Base-by-base conservation (phyloP, 1,284 basidiomycete genomes). In the Stereum hirsutum region DNA sequence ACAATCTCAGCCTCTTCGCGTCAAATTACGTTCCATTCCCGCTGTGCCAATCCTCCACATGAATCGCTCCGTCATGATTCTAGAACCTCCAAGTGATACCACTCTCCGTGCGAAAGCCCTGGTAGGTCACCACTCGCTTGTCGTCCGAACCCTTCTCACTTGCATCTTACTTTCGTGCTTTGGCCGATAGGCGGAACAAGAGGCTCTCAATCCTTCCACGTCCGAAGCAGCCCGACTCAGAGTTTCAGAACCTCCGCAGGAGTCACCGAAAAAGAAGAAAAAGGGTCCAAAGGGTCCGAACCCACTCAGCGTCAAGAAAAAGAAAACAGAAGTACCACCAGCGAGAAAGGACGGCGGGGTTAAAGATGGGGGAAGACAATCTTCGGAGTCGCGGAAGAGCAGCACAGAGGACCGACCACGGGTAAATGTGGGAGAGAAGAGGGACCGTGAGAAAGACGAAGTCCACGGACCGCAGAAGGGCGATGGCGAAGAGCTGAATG, bases 221-320 rank as follows among this genome's bases (percentile, higher is more conserved):
- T 62, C 72, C 14, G 75, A 81, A 45, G 54, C 68, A 32, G 59
- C 66, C 3, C 48, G 52, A 23, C 52, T 70, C 7, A 42, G 43
- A 27, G 59, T 74, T 1, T 47, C 62, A 15, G 48, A 62, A 5
- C 57, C 65, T 12, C 51, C 53, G 4, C 49, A 64, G 1, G 66
- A 72, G 46, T 65, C 61, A 32, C 58, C 60, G n/a, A 65, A 61
- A 33, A 82, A 76, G 58, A 84, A 78, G 59, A 76, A 71, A 51
- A 83, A 74, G 54, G 81, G 79, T 1, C 81, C 84, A 0, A 94
- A 91, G 58, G 89, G 74, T 0, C 91, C 94, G 0, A 99, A 99
- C 65, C 92, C 95, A 12, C 71, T 99, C 4, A 93, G 90, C 47
- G 68, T 94, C 30, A 93, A 89, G 69, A 97, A 92, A 72, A 92